Base-by-base conservation (phyloP, 2,329 filamentous ascomycete species). In the Fusarium sp. region DNA sequence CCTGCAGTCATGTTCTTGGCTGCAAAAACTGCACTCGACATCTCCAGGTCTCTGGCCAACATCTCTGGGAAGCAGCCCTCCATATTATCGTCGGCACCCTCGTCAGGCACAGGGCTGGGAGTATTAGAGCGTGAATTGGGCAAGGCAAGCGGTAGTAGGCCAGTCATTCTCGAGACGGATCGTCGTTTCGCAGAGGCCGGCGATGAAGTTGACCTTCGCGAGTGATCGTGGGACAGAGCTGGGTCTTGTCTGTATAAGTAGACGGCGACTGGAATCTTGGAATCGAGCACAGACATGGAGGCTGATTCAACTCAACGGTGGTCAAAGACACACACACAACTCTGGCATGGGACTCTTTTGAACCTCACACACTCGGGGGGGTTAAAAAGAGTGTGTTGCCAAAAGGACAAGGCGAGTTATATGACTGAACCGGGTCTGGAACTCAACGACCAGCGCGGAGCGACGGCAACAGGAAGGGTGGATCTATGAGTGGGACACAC, bases 1-100 rank as follows among this genome's bases (percentile, higher is more conserved):
- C 86, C 86, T 20, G 85, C 82, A 6, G 85, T 86, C 81, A 87
- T 83, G 62, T 82, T 83, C 72, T 79, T 85, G 13, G 84, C 80
- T 25, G 77, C 77, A 61, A 87, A 88, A 25, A 86, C 73, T 9
- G 79, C 77, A 55, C 79, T 79, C 16, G 84, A 86, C 20, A 80
- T 72, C 71, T 86, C 83, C 49, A 88, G 77, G 67, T 89, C 85
- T 63, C 80, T 81, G 6, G 82, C 86, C n/a, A 89, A 78, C 38
- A 87, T 71, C 75, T 89, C 87, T 2, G 86, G 84, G 16, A 89
- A 78, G 75, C 83, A 88, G 73, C 81, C 78, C 10, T 73, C 68
- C 49, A 74, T 71, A 16, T 71, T 72, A 75, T 77, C 67, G 56
- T 79, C 74, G 33, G 59, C 67, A 16, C 77, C 74, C 33, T 76